Conservation (phyloP, 371 early-diverging fungal genomes). For the Nosema muscidifuracis region DNA sequence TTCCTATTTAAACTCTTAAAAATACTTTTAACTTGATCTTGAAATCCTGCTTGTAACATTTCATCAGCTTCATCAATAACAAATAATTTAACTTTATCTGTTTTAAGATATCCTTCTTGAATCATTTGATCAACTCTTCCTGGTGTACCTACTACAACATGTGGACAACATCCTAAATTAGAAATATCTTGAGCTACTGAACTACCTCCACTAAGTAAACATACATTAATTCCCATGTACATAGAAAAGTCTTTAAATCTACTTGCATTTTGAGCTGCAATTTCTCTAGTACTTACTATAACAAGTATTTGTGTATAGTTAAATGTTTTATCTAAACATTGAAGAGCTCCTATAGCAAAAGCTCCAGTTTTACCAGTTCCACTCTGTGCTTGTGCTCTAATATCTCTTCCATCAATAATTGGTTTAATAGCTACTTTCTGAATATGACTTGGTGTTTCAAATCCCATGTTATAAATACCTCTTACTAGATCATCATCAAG, state of each 20-base stretch:
- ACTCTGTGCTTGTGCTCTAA: conserved; percentile 63
- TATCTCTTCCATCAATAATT: conserved; percentile 81
- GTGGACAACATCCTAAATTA: conserved; percentile 69
- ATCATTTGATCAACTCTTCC: conserved; percentile 98
- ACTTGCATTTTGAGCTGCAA: conserved; percentile 87
- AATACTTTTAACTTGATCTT: conserved; percentile 92
- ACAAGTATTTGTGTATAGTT: conserved; percentile 88
- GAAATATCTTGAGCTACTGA: conserved; percentile 78
- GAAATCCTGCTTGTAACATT: conserved; percentile 89
- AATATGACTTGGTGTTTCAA: conserved; percentile 91
- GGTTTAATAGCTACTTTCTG: conserved; percentile 96
- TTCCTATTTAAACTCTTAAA: conserved; percentile 78
- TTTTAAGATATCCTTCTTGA: conserved; percentile 73
- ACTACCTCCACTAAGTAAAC: conserved; percentile 93
- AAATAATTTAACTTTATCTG: conserved; percentile 82
- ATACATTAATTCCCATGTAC: conserved; percentile 83
- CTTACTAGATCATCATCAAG: conserved; percentile 85
- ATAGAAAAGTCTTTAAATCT: conserved; percentile 80
- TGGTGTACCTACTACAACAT: conserved; percentile 95
- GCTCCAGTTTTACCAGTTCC: conserved; percentile 99
- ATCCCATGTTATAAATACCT: conserved; percentile 94
- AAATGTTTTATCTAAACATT: conserved; percentile 73
- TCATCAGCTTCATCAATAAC: conserved; percentile 99
- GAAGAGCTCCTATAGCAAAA: conserved; percentile 89
- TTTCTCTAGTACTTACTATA: conserved; percentile 93